Conservation (phyloP, 2,329 filamentous ascomycete genomes). For the Aspergillus niger region DNA sequence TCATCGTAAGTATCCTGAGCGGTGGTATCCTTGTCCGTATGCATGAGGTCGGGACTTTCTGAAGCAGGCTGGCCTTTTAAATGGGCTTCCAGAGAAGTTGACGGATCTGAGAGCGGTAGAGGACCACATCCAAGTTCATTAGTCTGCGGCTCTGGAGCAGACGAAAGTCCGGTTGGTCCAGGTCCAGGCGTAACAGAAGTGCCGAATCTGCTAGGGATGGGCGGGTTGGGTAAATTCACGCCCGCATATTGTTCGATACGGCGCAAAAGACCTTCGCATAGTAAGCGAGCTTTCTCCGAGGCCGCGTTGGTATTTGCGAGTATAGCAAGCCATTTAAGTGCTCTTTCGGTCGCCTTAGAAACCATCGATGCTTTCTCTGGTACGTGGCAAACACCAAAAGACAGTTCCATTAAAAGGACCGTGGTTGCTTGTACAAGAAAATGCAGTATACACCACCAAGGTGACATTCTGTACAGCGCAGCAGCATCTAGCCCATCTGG, state of each 20-base stretch:
- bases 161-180: background rate
- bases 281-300: slow-evolving; percentile 36
- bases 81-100: background rate
- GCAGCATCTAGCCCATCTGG: slow-evolving; percentile 42
- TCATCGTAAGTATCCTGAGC: slow-evolving; percentile 27
- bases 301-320: slow-evolving; percentile 35
- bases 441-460: slow-evolving; percentile 50
- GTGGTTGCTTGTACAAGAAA: slow-evolving; percentile 49
- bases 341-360: slow-evolving; percentile 38
- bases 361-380: slow-evolving; percentile 43
- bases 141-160: background rate
- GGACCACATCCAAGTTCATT: too few relatives aligned
- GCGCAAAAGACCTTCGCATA: slow-evolving; percentile 40
- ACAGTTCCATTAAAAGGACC: slow-evolving; percentile 47
- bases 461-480: slow-evolving; percentile 40
- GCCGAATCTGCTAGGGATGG: background rate
- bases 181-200: background rate
- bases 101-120: background rate
- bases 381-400: slow-evolving; percentile 46
- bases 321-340: slow-evolving; percentile 36
- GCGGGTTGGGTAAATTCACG: slow-evolving; percentile 30
- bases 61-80: slow-evolving; percentile 15
- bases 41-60: slow-evolving; percentile 31
- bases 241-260: slow-evolving; percentile 37
- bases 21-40: slow-evolving; percentile 22